A percentile compares a stretch with the other conserved stretches of the same genome.
Evolutionary conservation across 2,329 filamentous ascomycete species (phyloP).

Genomic region (Thielaviopsis populi): DNA sequence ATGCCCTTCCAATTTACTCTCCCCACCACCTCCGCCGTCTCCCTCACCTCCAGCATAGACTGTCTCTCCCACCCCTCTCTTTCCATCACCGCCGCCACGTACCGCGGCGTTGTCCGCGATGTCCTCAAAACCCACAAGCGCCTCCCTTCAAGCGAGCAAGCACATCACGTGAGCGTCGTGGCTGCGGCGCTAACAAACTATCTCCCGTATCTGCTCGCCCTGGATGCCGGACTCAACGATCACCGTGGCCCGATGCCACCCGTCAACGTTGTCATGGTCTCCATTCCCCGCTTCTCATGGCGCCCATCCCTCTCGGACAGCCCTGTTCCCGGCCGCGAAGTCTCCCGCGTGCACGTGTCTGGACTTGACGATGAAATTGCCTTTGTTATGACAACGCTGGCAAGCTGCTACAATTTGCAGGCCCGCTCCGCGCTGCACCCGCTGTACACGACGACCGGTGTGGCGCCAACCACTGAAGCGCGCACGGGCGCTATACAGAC

Average conservation of each 20-base stretch:
- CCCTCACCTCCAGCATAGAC: slow-evolving; percentile 61
- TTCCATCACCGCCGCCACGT: slow-evolving; percentile 64
- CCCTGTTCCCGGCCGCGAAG: slow-evolving; percentile 48
- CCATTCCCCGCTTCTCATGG: slow-evolving; percentile 59
- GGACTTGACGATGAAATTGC: slow-evolving; percentile 71
- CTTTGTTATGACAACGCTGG: slow-evolving; percentile 64
- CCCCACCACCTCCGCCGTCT: slow-evolving; percentile 77
- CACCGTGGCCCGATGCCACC: slow-evolving; percentile 5
- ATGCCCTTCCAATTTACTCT: slow-evolving; percentile 88
- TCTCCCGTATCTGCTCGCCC: slow-evolving; percentile 65
- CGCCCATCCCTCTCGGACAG: slow-evolving; percentile 58
- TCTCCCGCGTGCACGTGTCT: slow-evolving; percentile 50
- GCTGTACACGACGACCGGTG: slow-evolving; percentile 51
- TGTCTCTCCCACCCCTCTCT: slow-evolving; percentile 81
- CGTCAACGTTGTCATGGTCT: slow-evolving; percentile 10
- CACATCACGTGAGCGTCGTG: slow-evolving; percentile 54
- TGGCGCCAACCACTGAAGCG: slow-evolving; percentile 47
- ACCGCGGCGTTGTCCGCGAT: slow-evolving; percentile 69
- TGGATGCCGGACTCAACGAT: slow-evolving; percentile 56
- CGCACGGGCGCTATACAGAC: slow-evolving; percentile 54
- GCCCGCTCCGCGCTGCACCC: slow-evolving; percentile 59
- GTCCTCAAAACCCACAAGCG: slow-evolving; percentile 81
- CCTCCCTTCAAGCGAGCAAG: slow-evolving; percentile 55
- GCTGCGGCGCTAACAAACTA: slow-evolving; percentile 59
- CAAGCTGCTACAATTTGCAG: slow-evolving; percentile 55